Base-by-base conservation (phyloP, 1,284 basidiomycete genomes). In the Ganoderma sinense region DNA sequence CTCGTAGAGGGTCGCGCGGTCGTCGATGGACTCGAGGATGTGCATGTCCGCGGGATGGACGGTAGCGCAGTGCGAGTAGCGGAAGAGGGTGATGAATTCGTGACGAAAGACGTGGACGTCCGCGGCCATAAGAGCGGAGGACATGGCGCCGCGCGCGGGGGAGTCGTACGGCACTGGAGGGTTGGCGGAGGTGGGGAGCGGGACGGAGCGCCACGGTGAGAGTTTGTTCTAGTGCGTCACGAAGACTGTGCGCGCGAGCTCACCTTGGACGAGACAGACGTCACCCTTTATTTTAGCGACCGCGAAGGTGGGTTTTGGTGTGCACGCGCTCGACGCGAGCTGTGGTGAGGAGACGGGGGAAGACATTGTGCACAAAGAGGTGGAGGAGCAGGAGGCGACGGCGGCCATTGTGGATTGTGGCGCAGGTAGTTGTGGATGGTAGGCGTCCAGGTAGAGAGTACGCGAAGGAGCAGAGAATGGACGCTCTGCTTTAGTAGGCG, bases 11-110 rank as follows among this genome's bases (percentile, higher is more conserved):
- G 85, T 82, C 62, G 82, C 78, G 39, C 78, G 78, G 26, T 86
- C 85, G 64, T 86, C 84, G 63, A 91, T 86, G 36, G 81, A 76
- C 77, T 89, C 87, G 62, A 91, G 80, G 71, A 91, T 84, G 72
- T 81, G 83, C 36, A 92, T 82, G 73, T 91, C 82, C 7, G 78
- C 75, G 36, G 82, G 80, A 71, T 82, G 82, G 36, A 84, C 72
- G 39, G 75, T 74, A n/a, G 80, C 75, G 62, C 75, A 73, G 71
- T 82, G 80, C 43, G 82, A 81, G 74, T 79, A 83, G 56, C 82
- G 81, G 80, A 83, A 84, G 71, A 81, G 80, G 66, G 80, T 82
- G 75, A 82, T 81, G 78, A 84, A 83, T 65, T 83, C 82, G 77
- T 83, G 82, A 36, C 80, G 78, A 75, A 82, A 83, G 65, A 83